Percentiles rank a stretch among this genome's conserved stretches.
These are phyloP conservation scores for Corrigiola litoralis DNA, from an alignment of 179 eudicot species.

Conservation along the genomic window DNA sequence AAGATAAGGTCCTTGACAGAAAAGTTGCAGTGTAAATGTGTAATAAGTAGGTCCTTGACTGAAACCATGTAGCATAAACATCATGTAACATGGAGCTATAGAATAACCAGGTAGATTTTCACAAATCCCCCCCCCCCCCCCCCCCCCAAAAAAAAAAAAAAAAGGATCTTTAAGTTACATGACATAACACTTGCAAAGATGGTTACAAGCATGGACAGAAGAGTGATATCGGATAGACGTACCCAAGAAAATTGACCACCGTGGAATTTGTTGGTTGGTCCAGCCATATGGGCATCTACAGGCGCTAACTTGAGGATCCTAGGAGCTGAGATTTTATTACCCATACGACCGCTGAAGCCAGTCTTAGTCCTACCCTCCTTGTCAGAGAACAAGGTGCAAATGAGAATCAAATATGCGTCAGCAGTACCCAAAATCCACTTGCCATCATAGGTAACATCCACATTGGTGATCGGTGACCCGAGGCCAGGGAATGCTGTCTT, in stretches of 20 bases:
- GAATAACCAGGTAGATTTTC: too few relatives aligned
- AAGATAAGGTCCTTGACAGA: too few relatives aligned
- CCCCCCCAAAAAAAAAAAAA: too few relatives aligned
- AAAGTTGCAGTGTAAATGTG: too few relatives aligned
- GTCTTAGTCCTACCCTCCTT: conserved; percentile 95
- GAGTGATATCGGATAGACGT: conserved; percentile 20
- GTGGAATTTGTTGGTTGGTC: conserved; percentile 62
- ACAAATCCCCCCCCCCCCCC: too few relatives aligned
- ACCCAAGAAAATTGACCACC: conserved; percentile 98
- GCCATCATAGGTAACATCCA: conserved; percentile 98
- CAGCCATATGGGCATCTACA: conserved; percentile 90
- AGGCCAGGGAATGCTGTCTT: conserved; percentile 98
- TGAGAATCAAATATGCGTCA: conserved; percentile 77
- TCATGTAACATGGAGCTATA: too few relatives aligned
- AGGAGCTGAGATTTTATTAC: conserved; percentile 85
- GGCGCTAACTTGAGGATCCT: conserved; percentile 88
- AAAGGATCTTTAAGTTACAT: background rate
- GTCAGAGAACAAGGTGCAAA: conserved; percentile 84
- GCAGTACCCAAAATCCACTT: conserved; percentile 96
- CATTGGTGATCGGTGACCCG: conserved; percentile 84
- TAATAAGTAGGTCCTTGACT: too few relatives aligned
- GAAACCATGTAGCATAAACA: too few relatives aligned
- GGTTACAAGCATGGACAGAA: background rate
- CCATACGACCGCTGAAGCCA: conserved; percentile 85
- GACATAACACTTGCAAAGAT: background rate